Evolutionary conservation across 345 rosid genomes (phyloP), one percentile per base, ranked within the genome.

Genomic region (Lepidium africanum): DNA sequence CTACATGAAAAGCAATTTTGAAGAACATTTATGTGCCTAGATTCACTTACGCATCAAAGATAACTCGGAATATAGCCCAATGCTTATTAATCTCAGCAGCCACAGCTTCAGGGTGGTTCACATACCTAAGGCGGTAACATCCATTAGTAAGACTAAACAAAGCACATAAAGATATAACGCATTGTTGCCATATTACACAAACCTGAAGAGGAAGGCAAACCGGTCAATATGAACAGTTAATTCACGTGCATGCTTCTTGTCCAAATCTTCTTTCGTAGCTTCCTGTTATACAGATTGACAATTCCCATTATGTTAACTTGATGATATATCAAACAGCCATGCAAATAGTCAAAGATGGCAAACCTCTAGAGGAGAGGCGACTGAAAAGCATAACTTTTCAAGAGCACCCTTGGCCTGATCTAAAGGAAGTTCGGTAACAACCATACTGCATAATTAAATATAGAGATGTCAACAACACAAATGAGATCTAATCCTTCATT

Each of bases 151-250:
- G 43, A 62, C 45, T 59, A 55, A 77, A 47, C 45, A 68, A 49
- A 63, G 39, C 54, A 9, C 16, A 68, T 21, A 61, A 39, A 75
- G 54, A 54, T 38, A 47, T 9, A 55, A 62, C 7, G 33, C 38
- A 36, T 37, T 38, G 5, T 27, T 61, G 48, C 10, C 40, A 65
- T 45, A 59, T 46, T 58, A 37, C 64, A 75, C 83, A 36, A 64
- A 94, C 99, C 99, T 86, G 81, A 95, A 95, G 73, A 95, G 87
- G 82, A 83, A 87, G 50, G 97, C 99, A 78, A 95, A 84, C 49
- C 97, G 90, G 78, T 95, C 99, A 68, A 95, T 91, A 78, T 89
- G 91, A 76, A 95, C 86, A 5, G 96, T 91, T 75, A 95, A 72
- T 60, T 95, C 99, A 8, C 90, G 90, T 62, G 96, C 89, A 66